Percentiles rank a stretch among this genome's conserved stretches.
Evolutionary conservation across 2,329 filamentous ascomycete species (phyloP).

Genomic region (Scolecobasidium constrictum): DNA sequence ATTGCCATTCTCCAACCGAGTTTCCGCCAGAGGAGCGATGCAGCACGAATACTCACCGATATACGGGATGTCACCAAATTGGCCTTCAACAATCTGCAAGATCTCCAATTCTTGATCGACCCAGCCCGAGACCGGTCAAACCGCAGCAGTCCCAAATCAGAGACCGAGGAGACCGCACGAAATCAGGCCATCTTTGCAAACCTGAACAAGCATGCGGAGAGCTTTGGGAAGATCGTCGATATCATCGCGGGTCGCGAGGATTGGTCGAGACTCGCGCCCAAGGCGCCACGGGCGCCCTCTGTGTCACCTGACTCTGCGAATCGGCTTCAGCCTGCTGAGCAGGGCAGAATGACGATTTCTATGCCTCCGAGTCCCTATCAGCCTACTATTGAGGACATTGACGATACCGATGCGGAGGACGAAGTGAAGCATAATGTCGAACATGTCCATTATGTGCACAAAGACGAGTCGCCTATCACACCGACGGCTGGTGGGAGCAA

Average conservation of each 20-base stretch:
- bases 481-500: background rate
- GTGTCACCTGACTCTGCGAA: background rate
- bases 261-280: conserved; percentile 2
- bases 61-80: background rate
- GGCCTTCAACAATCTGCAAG: conserved; percentile 4
- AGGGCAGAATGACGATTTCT: background rate
- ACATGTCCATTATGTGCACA: conserved; percentile 1
- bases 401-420: conserved; percentile 4
- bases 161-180: background rate
- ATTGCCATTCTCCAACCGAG: conserved; percentile 4
- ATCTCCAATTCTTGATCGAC: conserved; percentile 1
- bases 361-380: conserved; percentile 8
- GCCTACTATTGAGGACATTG: conserved; percentile 9
- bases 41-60: conserved; percentile 1
- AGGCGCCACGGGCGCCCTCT: background rate
- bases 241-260: conserved; percentile 5
- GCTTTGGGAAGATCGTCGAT: conserved; percentile 4
- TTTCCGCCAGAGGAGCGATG: conserved; percentile 4
- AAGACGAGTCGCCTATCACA: background rate
- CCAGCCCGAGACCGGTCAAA: background rate
- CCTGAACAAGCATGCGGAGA: conserved; percentile 1
- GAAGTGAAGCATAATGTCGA: conserved; percentile 2
- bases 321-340: background rate
- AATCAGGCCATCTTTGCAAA: background rate
- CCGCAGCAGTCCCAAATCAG: background rate